Evolutionary conservation across 768 basidiomycete genomes (phyloP), one percentile per base, ranked within the genome.

Genomic region (Coprinopsis cinerea): DNA sequence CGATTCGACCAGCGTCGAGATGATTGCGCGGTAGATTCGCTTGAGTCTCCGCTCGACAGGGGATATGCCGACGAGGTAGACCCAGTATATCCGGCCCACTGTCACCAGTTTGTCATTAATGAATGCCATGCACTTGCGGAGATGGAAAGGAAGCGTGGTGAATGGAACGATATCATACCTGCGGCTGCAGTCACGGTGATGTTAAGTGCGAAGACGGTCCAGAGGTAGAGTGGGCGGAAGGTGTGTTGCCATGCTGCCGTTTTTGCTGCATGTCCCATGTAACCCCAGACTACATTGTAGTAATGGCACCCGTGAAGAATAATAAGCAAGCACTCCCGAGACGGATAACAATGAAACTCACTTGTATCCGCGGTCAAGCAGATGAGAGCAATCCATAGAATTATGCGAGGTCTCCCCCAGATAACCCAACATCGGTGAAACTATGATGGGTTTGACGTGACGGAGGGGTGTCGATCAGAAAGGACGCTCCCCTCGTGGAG

Each of bases 1-100:
- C 26, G 64, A 63, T 47, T 67, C 62, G 1, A 61, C 49, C 18
- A 52, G 30, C 20, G 51, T 36, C 5, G 51, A 52, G 11, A 52
- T 52, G 17, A 52, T 52, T n/a, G 51, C 36, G 14, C 51, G 51
- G 23, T 47, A 52, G 5, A 52, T 32, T 30, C 40, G 39, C 37
- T 52, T 46, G 24, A 39, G 37, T 32, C 44, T 20, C 25, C 44
- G 23, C 17, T 52, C 51, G 14, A 41, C 39, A 2, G 26, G 42
- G 2, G 51, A 35, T 23, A 37, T 44, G 25, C 44, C 51, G 6
- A 30, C 36, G 15, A 52, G n/a, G 10, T 44, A 47, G 20, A 52
- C 44, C 44, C 45, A 52, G 20, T 52, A 52, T 20, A 52, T 52
- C 23, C 51, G 35, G 11, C 44, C 51, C 4, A 28, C 51, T 52